A percentile compares a stretch with the other conserved stretches of the same genome.
These are phyloP conservation scores for Lablab purpureus DNA, from an alignment of 306 rosid genomes.

Conservation along the genomic window DNA sequence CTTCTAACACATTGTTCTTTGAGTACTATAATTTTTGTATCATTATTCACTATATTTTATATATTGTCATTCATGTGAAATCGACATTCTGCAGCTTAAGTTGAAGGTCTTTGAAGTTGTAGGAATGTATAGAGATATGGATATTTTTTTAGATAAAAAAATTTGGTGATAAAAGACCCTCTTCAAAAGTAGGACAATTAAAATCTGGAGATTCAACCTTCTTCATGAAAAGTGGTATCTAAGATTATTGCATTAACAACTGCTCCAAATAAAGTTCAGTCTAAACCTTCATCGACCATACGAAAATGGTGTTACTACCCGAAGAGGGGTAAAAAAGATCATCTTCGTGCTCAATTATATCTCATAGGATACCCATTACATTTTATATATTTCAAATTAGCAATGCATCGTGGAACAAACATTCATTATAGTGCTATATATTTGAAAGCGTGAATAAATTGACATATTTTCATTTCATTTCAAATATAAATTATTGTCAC, in stretches of 20 bases:
- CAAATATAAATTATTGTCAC: not conserved
- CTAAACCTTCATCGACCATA: not conserved
- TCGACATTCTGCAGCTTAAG: not conserved
- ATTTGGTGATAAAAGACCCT: not conserved
- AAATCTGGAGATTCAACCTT: conserved; percentile 5
- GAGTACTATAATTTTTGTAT: conserved; percentile 1
- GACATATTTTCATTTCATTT: not conserved
- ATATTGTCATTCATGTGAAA: not conserved
- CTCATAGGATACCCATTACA: no score
- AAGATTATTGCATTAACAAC: not conserved
- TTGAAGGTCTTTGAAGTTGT: not conserved
- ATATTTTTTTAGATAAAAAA: not conserved
- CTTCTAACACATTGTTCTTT: conserved; percentile 25
- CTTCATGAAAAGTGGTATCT: not conserved
- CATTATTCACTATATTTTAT: not conserved
- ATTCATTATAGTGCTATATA: not conserved
- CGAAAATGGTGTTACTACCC: not conserved
- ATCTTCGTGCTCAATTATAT: no score
- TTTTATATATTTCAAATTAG: not conserved
- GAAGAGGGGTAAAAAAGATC: not conserved
- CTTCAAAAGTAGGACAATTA: not conserved
- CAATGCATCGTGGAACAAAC: not conserved
- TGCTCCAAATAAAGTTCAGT: not conserved
- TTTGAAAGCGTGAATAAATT: not conserved
- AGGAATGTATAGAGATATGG: not conserved